phyloP scores from a whole-genome alignment of 2,329 filamentous ascomycete genomes.

The Claviceps lovelessii region DNA sequence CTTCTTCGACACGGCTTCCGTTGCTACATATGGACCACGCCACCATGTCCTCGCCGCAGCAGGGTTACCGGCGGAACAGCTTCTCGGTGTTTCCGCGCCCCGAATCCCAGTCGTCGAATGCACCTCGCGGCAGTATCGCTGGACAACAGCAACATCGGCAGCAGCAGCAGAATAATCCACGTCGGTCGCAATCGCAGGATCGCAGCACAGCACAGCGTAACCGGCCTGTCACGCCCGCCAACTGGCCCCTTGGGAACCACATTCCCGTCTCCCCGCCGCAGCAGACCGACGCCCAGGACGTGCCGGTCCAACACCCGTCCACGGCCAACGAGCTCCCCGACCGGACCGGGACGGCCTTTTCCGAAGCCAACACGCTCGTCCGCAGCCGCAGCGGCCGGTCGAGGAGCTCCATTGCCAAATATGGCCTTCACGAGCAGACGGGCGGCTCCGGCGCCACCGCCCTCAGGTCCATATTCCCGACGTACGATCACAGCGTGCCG shows the following conservation, averaged over 20 bases:
- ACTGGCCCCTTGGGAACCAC: no score
- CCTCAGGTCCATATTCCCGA: slow-evolving; percentile 61
- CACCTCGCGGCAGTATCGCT: slow-evolving; percentile 9
- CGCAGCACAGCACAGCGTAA: slow-evolving; percentile 8
- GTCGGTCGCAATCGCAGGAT: slow-evolving; percentile 24
- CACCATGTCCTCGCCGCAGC: background rate
- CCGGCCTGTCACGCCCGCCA: background rate
- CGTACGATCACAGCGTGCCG: slow-evolving; percentile 53
- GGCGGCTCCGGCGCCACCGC: slow-evolving; percentile 14
- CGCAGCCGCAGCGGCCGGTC: slow-evolving; percentile 34
- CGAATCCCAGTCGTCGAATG: slow-evolving; percentile 16
- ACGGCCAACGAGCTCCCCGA: no score
- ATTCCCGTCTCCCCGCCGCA: no score
- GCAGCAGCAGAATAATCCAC: slow-evolving; percentile 10
- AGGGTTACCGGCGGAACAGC: background rate
- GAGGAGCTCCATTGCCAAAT: slow-evolving; percentile 43
- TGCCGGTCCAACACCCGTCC: no score
- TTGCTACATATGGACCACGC: no score
- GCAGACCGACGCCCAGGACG: no score
- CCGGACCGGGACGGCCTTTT: slow-evolving; percentile 33
- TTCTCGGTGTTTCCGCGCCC: slow-evolving; percentile 46
- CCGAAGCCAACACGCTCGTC: slow-evolving; percentile 33
- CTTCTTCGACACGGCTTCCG: background rate
- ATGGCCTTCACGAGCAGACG: slow-evolving; percentile 26
- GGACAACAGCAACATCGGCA: slow-evolving; percentile 9